Evolutionary conservation across 192 early-diverging fungal genomes (phyloP), one percentile per base, ranked within the genome.

Genomic region (Backusella australiensis): DNA sequence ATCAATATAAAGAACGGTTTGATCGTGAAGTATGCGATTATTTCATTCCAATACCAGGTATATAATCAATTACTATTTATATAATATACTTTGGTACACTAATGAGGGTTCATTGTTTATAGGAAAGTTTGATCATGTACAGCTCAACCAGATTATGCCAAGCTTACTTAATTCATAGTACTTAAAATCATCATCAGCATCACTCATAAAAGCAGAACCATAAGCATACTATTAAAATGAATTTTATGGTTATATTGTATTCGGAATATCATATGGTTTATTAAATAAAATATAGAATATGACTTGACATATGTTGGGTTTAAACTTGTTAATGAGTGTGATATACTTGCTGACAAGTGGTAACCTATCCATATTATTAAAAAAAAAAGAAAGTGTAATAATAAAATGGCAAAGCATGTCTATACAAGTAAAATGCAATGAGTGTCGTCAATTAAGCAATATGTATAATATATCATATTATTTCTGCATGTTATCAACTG

Each of bases 1-100:
- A 96, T 67, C 93, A 95, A 81, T 99, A 99, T 85, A 96, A 94
- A 78, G 89, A 89, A 26, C 86, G 97, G 69, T 99, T 99, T 82
- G 87, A 94, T 34, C 89, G 95, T 69, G 92, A 96, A 26, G 97
- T 99, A 89, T 92, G 94, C 49, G 81, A 89, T 49, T 95, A 94
- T 71, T 99, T 99, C 81, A 82, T 96, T 72, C 90, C 93, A 75
- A 90, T 97, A 12, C 92, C 94, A 75, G 94, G 93, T 88, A 90
- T 76, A 3, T 63, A 26, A n/a, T 29, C 12, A 46, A 23, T 42
- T 19, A 34, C 35, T 14, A 26, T 63, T 11, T 4, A 12, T 6
- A n/a, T 29, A 12, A 4, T 63, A 36, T 23, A n/a, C 9, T 21
- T 36, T 69, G 23, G 29, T 29, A 63, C 2, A 63, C 12, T 63